Base-by-base conservation (phyloP, 176 grass and related monocot genomes). In the Elaeis guineensis region DNA sequence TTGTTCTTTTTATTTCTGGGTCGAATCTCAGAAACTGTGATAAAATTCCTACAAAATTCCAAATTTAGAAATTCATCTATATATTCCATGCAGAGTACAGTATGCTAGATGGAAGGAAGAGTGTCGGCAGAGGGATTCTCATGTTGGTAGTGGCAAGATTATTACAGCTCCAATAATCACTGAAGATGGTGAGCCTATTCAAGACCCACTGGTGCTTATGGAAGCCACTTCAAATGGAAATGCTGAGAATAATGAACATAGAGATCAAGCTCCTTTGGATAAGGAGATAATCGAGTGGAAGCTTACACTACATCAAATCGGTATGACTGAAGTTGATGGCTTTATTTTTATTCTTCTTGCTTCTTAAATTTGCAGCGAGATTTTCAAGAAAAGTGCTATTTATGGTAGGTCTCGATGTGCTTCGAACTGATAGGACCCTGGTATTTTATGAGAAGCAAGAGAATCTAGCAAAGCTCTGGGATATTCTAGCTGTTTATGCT, bases 401-500 rank as follows among this genome's bases (percentile, higher is more conserved):
- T 19, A 58, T 75, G 48, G 65, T 65, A 98, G 94, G 94, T 63
- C 87, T 98, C 79, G 94, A 98, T 20, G 94, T 93, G 35, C 79
- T 98, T 55, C 87, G 94, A 17, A 98, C 94, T 53, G 94, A 98
- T 61, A 78, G 94, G 64, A 86, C 84, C n/a, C 69, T 98, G 75
- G 88, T 89, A 72, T 98, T 98, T 59, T 98, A 93, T 70, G 85
- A 98, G 82, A 86, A 88, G 57, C 83, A 98, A 74, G 94, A 93
- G 76, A 98, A 98, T 71, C 84, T 98, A 66, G 89, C 94, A 20
- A 98, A 89, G 71, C 76, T 98, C 20, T 98, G 94, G 94, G 88
- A 98, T 81, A 98, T 98, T 75, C 68, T 98, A 58, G 82, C 94
- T 3, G 84, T 98, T 60, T 98, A 98, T 86, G 76, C 88, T 35